Base-by-base conservation (phyloP, 768 basidiomycete species). In the Collybia sp. region DNA sequence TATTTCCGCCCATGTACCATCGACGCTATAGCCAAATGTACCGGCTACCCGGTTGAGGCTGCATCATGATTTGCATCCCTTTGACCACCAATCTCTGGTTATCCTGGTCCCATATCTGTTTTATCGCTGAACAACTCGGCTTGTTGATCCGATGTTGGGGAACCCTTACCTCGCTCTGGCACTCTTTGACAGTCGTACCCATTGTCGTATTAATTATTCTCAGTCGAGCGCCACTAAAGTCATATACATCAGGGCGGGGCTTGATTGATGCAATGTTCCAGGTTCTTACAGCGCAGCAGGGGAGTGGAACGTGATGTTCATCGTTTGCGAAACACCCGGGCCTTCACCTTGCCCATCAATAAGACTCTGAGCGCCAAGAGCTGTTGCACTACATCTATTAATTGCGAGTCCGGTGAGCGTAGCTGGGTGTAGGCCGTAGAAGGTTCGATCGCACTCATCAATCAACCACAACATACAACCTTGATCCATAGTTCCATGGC, bases 281-380 rank as follows among this genome's bases (percentile, higher is more conserved):
- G 8, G 16, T 12, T 62, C 70, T 38, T 52, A 68, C 79, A 62
- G 44, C 15, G 56, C 47, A 1, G 70, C 75, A 1, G 67, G 62
- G 3, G 68, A 60, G 51, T 79, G 74, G 49, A 70, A 78, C n/a
- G 69, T 50, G 2, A 64, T 59, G 44, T 77, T 69, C 52, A 79
- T 72, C 2, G 55, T 65, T 43, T 72, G 72, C 1, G 76, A 76
- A 18, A 77, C 72, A 6, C 70, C 70, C 1, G 62, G 45, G 9
- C 53, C 49, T 5, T 57, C 57, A 11, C 15, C 10, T 2, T 59
- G 61, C 6, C 68, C 65, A 13, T 65, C 58, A 1, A 62, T 60
- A 11, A 58, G 56, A 19, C 67, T 65, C 36, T 70, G 43, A 5
- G 67, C 62, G 0, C 56, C 53, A 35, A 75, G 64, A 0, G 76